Percentiles rank a stretch among this genome's conserved stretches.
phyloP scores from a whole-genome alignment of 495 filamentous ascomycete genomes.

The Hypoxylon fuscum region DNA sequence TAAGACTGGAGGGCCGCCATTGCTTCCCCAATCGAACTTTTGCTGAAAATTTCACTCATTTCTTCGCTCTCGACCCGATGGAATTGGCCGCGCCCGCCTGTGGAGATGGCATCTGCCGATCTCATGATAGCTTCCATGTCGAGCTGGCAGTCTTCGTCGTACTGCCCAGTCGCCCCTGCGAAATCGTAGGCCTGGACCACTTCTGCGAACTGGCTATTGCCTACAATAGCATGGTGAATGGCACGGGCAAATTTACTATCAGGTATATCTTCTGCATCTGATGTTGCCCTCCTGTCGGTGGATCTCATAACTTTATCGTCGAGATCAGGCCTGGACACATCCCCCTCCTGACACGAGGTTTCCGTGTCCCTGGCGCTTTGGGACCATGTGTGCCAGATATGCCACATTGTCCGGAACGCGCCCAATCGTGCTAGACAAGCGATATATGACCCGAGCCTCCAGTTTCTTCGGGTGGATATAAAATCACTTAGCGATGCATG shows the following conservation, averaged over 20 bases:
- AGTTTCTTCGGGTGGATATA: neutral
- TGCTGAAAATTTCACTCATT: slow-evolving; percentile 18
- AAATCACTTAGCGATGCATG: slow-evolving; percentile 8
- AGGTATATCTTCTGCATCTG: neutral
- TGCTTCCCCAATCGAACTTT: slow-evolving; percentile 13
- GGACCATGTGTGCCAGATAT: slow-evolving; percentile 20
- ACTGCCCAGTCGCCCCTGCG: neutral
- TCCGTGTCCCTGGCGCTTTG: neutral
- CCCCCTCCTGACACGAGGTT: neutral
- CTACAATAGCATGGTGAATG: slow-evolving; percentile 17
- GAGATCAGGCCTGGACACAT: neutral
- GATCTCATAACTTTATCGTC: neutral
- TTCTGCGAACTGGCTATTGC: slow-evolving; percentile 3
- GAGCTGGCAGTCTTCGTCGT: slow-evolving; percentile 24
- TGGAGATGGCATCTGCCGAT: slow-evolving; percentile 8
- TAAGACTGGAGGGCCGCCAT: slow-evolving; percentile 23
- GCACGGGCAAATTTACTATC: slow-evolving; percentile 2
- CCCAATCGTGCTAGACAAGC: slow-evolving; percentile 37
- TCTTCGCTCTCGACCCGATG: neutral
- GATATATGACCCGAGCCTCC: slow-evolving; percentile 13
- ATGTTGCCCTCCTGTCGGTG: neutral
- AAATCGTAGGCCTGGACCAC: slow-evolving; percentile 13
- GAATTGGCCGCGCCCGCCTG: neutral
- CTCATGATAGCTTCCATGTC: slow-evolving; percentile 32
- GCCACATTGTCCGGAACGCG: slow-evolving; percentile 41